Evolutionary conservation across 2,329 filamentous ascomycete species (phyloP), one percentile per base, ranked within the genome.

Genomic region (Neopestalotiopsis clavispora): DNA sequence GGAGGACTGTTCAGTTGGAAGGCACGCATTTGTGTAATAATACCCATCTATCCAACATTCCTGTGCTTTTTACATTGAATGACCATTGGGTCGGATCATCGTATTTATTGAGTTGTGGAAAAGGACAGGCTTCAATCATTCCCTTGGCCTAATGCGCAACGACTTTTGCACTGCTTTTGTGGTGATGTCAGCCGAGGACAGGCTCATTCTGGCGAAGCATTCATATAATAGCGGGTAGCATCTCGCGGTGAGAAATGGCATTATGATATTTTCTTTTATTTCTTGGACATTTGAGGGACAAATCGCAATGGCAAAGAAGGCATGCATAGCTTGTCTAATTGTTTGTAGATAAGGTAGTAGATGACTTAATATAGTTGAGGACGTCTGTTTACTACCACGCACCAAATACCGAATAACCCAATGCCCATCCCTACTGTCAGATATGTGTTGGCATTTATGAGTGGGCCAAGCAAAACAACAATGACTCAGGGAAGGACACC

Each of bases 21-120:
- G 23, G 9, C 52, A 49, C 66, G 59, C 66, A 67, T 67, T 34
- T 67, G 66, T 56, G 58, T 40, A 62, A 63, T 67, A 67, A 67
- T 67, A 67, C 66, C 59, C 66, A 58, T 64, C 61, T 64, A 49
- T 49, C 42, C 61, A 64, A 40, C 61, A 64, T 64, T 13, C 61
- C 23, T 64, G n/a, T 49, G 40, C 40, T 13, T 64, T 42, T 49
- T 23, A 38, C 42, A 10, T 23, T 20, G 34, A 23, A 28, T 38
- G 23, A 45, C 40, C 34, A 40, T 28, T 12, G 42, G 30, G 61
- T 49, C 34, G n/a, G 17, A 42, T 64, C 34, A 34, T 62, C 32
- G 32, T 32, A 62, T 30, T 30, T 59, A 23, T 59, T 59, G 57
- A 59, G 14, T 59, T 34, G 20, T 30, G 57, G 20, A 59, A 23